Conservation (phyloP, 2,329 filamentous ascomycete genomes). For the Pleomassaria siparia region DNA sequence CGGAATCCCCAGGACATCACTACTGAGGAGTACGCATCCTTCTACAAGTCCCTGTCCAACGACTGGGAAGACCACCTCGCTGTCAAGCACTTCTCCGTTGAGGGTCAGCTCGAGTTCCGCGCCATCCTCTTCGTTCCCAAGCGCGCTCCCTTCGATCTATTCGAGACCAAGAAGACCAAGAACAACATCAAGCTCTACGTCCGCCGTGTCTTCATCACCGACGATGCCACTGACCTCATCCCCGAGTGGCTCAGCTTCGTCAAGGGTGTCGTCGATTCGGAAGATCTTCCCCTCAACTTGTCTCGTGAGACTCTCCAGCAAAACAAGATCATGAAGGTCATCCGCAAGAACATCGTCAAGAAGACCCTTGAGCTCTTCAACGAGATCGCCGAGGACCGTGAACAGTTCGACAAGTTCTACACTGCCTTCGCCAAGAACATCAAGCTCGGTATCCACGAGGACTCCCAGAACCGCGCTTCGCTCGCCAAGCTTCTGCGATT, state of each 20-base stretch:
- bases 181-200: conserved; percentile 99
- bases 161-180: conserved; percentile 99
- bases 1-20: conserved; percentile 95
- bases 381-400: conserved; percentile 98
- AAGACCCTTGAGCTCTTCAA: conserved; percentile 99
- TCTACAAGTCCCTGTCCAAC: conserved; percentile 99
- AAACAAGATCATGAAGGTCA: conserved; percentile 99
- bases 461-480: conserved; percentile 89
- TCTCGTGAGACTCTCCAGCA: conserved; percentile 99
- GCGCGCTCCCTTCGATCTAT: conserved; percentile 98
- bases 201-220: conserved; percentile 99
- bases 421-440: conserved; percentile 99
- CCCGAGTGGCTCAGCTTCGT: conserved; percentile 99
- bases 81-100: conserved; percentile 99
- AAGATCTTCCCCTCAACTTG: conserved; percentile 98
- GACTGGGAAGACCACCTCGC: conserved; percentile 99
- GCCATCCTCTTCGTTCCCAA: conserved; percentile 99
- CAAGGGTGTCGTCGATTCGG: conserved; percentile 99
- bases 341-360: conserved; percentile 99
- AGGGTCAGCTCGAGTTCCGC: conserved; percentile 99
- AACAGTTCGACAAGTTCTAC: conserved; percentile 99
- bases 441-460: conserved; percentile 99
- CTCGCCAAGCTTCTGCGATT: conserved; percentile 99
- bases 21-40: conserved; percentile 94
- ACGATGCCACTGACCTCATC: conserved; percentile 98